Evolutionary conservation across 352 stramenopile species (phyloP).

Genomic region (Pythium apleroticum): DNA sequence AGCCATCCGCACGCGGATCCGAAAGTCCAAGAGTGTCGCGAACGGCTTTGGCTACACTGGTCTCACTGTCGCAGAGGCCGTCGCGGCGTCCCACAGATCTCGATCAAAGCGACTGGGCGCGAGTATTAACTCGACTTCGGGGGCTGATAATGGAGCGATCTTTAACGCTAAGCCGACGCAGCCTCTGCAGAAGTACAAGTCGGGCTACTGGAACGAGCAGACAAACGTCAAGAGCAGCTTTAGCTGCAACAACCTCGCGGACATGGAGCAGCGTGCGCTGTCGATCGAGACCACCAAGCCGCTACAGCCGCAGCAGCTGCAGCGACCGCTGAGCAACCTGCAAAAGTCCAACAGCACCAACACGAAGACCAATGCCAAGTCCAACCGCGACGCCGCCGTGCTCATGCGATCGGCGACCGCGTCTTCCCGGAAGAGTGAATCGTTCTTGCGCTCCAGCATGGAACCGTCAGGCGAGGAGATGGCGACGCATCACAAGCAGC

Average conservation of each 20-base stretch:
- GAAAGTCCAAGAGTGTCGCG: conserved; percentile 63
- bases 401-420: conserved; percentile 29
- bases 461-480: conserved; percentile 32
- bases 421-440: conserved; percentile 50
- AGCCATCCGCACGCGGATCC: conserved; percentile 31
- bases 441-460: conserved; percentile 35
- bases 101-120: conserved; percentile 45
- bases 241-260: conserved; percentile 76
- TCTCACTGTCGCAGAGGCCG: conserved; percentile 61
- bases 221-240: conserved; percentile 82
- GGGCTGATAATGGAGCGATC: conserved; percentile 3
- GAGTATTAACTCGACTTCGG: conserved; percentile 1
- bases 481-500: conserved; percentile 37
- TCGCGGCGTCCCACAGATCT: conserved; percentile 60
- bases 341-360: conserved; percentile 43
- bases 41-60: conserved; percentile 54
- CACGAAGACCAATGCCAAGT: conserved; percentile 33
- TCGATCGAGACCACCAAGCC: conserved; percentile 36
- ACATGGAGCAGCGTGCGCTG: conserved; percentile 56
- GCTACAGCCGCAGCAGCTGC: neutral
- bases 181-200: conserved; percentile 44
- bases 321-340: conserved; percentile 12
- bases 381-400: conserved; percentile 31
- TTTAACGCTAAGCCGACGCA: conserved; percentile 6
- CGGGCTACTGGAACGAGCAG: conserved; percentile 68